Evolutionary conservation across 768 basidiomycete genomes (phyloP).

Genomic region (Tulasnella sp.): DNA sequence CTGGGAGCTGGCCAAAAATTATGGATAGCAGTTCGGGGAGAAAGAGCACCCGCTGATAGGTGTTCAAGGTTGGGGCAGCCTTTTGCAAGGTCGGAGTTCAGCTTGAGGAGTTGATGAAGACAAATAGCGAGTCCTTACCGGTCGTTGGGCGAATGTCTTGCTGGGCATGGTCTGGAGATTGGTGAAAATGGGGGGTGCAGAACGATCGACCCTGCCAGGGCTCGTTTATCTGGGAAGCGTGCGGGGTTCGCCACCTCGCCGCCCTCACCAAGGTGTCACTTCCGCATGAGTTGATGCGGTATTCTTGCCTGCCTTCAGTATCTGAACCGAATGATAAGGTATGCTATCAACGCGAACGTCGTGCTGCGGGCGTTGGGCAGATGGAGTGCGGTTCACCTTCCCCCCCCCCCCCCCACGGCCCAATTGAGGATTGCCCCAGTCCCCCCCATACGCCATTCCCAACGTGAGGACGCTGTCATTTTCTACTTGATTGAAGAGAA

Average conservation of each 20-base stretch:
- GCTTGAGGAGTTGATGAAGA: background rate
- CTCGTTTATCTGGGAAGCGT: background rate
- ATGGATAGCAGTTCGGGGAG: background rate
- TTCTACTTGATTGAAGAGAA: too few relatives aligned
- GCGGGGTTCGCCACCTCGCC: background rate
- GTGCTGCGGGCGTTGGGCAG: too few relatives aligned
- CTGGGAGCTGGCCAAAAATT: slow-evolving; percentile 2
- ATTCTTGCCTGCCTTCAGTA: background rate
- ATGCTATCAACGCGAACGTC: too few relatives aligned
- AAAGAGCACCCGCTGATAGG: background rate
- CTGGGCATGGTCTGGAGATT: background rate
- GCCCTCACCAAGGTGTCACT: background rate
- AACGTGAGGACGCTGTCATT: too few relatives aligned
- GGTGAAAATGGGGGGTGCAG: background rate
- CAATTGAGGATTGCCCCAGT: too few relatives aligned
- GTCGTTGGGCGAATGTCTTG: background rate
- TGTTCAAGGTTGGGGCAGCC: background rate
- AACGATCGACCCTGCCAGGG: background rate
- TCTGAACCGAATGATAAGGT: too few relatives aligned
- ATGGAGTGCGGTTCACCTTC: too few relatives aligned
- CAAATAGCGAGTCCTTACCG: background rate
- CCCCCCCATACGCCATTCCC: too few relatives aligned
- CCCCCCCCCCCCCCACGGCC: too few relatives aligned
- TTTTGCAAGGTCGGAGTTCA: background rate
- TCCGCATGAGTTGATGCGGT: too few relatives aligned